Evolutionary conservation across 163 green algal genomes (phyloP).

Genomic region (Scenedesmus sp.): DNA sequence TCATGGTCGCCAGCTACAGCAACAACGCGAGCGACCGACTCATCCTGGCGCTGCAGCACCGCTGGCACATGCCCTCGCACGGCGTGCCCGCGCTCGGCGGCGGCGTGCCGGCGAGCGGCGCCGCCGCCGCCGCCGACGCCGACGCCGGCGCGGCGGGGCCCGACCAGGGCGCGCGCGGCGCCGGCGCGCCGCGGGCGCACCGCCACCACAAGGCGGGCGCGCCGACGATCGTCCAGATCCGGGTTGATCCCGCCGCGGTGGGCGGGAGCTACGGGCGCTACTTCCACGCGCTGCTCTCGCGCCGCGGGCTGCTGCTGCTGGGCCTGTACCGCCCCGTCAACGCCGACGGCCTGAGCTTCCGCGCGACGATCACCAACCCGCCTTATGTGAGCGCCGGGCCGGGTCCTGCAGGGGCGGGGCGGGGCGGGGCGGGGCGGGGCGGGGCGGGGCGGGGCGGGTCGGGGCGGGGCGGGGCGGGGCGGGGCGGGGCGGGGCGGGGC

Average conservation of each 20-base stretch:
- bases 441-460: no score
- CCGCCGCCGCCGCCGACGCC: not conserved
- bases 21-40: constrained; percentile 25
- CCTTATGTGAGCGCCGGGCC: not conserved
- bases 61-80: constrained; percentile 7
- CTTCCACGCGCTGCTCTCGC: constrained; percentile 35
- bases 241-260: not conserved
- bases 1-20: constrained; percentile 30
- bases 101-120: not conserved
- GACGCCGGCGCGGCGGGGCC: no score
- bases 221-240: constrained; percentile 10
- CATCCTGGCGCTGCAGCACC: constrained; percentile 42
- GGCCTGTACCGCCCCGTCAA: constrained; percentile 27
- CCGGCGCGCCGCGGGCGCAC: not conserved
- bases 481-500: no score
- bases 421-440: no score
- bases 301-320: constrained; percentile 32
- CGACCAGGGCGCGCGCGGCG: not conserved
- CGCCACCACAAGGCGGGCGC: not conserved
- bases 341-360: constrained; percentile 1
- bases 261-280: constrained; percentile 1
- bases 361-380: constrained; percentile 27
- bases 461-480: no score
- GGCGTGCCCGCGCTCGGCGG: not conserved
- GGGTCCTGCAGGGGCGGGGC: no score